Evolutionary conservation across 805 yeast species (phyloP), one percentile per base, ranked within the genome.

Genomic region (Schwanniomyces polymorphus): DNA sequence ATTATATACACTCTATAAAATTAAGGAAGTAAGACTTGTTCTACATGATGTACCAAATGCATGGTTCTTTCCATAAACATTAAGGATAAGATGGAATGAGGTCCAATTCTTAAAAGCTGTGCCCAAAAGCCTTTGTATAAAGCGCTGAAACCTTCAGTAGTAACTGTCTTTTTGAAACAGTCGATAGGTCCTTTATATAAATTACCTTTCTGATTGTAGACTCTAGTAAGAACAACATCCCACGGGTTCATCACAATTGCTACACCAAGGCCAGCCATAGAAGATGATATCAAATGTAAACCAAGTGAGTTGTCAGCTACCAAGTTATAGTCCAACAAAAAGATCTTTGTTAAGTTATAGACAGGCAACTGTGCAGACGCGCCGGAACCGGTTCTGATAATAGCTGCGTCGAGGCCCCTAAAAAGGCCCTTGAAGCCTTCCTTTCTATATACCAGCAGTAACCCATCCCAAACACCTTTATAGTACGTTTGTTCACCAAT

Each of bases 191-290:
- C 96, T 43, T 73, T 77, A 70, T 94, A 94, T 44, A 87, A 78
- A 59, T 88, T 79, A 42, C 96, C 97, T 67, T 85, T 88, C 66
- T 94, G 98, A 68, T 94, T 94, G 70, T 92, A 94, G 65, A 94
- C 86, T 72, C 99, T 82, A 1, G 99, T 94, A 69, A 94, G 75
- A 44, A 94, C 79, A 39, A 94, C 98, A 67, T 94, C 99, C 82
- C 97, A 91, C 12, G 99, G 98, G 65, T 91, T 94, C 97, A 94
- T 92, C 27, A 89, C 96, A 17, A 91, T 75, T 43, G 95, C 91
- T 27, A 94, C 98, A 57, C 97, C 97, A 35, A 91, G 64, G 39
- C 99, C 99, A 7, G 97, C 85, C 52, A 79, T 70, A 1, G 91
- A 82, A 38, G 91, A 81, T 1, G 97, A 81, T 9, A 78, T 60